Conservation (phyloP, 1,139 yeast genomes). For the Entelexis paramagnoliae region DNA sequence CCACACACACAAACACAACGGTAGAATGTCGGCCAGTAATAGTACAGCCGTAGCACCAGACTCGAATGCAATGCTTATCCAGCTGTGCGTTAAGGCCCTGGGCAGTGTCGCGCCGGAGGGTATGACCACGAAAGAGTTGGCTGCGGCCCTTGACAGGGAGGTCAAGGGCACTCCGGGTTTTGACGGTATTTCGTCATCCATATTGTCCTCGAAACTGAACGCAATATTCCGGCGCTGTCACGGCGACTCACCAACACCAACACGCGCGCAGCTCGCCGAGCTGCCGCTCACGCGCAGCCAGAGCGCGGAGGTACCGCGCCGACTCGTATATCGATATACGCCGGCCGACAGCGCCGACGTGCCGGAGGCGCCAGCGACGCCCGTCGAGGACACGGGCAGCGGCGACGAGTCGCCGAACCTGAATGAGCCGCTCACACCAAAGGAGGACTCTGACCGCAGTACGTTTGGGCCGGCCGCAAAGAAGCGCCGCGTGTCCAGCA, state of each 20-base stretch:
- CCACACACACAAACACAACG: background rate
- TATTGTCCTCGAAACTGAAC: slow-evolving; percentile 31
- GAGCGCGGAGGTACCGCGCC: slow-evolving; percentile 27
- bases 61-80: slow-evolving; percentile 22
- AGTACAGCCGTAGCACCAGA: slow-evolving; percentile 2
- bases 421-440: slow-evolving; percentile 9
- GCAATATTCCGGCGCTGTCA: slow-evolving; percentile 30
- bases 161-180: slow-evolving; percentile 21
- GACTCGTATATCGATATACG: slow-evolving; percentile 26
- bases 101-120: slow-evolving; percentile 26
- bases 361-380: background rate
- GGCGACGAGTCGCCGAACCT: slow-evolving; percentile 1
- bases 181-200: slow-evolving; percentile 27
- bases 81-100: slow-evolving; percentile 26
- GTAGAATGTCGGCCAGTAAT: background rate
- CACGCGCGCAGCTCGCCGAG: slow-evolving; percentile 18
- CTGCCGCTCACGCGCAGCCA: slow-evolving; percentile 28
- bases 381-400: background rate
- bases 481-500: slow-evolving; percentile 2
- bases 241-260: slow-evolving; percentile 22
- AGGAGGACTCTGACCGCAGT: background rate
- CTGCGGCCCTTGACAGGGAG: slow-evolving; percentile 25
- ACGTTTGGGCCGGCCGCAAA: background rate
- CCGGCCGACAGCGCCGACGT: slow-evolving; percentile 8
- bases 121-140: slow-evolving; percentile 29